phyloP scores from a whole-genome alignment of 148 eudicot genomes.

The Fallopia convolvulus region DNA sequence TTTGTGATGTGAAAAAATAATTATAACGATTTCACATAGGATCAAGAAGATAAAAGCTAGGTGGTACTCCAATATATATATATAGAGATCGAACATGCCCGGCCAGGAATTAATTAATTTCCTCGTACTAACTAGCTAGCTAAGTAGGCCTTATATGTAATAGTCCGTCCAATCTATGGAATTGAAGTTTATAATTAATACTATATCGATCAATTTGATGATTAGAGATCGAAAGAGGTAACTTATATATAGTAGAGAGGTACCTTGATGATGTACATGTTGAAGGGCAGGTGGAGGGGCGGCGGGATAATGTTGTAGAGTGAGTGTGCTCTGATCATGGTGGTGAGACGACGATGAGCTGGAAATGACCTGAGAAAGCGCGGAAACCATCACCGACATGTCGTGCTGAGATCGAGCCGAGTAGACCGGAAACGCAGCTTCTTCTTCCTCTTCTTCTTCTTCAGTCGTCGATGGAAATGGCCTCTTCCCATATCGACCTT shows the following conservation, averaged over 20 bases:
- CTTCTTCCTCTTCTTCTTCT: conserved; percentile 16
- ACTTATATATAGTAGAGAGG: not conserved
- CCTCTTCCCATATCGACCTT: conserved; percentile 45
- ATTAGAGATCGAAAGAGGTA: no score
- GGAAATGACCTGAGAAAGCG: conserved; percentile 19
- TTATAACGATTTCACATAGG: no score
- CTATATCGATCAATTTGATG: no score
- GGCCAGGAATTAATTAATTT: no score
- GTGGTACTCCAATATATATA: no score
- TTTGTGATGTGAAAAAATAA: no score
- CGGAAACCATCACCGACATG: conserved; percentile 20
- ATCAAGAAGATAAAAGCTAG: no score
- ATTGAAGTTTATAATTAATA: no score
- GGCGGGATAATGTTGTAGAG: not conserved
- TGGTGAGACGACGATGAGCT: not conserved
- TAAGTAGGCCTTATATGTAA: no score
- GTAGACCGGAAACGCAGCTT: conserved; percentile 15
- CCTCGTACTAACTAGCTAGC: no score
- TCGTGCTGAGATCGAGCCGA: conserved; percentile 20
- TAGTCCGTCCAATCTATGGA: no score
- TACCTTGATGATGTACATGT: not conserved
- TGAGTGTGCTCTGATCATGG: not conserved
- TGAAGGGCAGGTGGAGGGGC: not conserved
- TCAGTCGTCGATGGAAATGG: conserved; percentile 22
- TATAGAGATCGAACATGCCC: no score